A percentile compares a stretch with the other conserved stretches of the same genome.
Evolutionary conservation across 306 rosid species (phyloP).

Genomic region (Inga oerstediana): DNA sequence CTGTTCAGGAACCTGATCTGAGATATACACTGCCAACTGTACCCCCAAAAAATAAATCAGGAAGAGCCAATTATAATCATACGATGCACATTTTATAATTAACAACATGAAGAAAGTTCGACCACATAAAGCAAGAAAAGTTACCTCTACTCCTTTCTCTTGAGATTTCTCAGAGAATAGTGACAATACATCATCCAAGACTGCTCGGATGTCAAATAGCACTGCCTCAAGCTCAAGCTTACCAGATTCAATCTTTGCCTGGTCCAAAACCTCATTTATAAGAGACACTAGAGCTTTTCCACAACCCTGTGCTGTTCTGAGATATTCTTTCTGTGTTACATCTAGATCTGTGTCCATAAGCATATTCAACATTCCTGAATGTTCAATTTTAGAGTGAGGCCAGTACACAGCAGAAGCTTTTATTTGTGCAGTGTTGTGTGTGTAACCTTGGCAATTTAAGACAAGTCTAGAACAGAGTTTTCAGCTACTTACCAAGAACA

Average conservation of each 20-base stretch:
- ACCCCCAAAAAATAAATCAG: constrained; percentile 38
- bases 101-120: background rate
- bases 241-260: constrained; percentile 96
- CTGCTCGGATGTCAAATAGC: constrained; percentile 69
- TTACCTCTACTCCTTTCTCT: constrained; percentile 96
- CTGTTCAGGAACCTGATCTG: constrained; percentile 76
- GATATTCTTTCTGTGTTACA: constrained; percentile 87
- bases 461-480: background rate
- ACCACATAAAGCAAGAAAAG: constrained; percentile 13
- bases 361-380: constrained; percentile 95
- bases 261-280: constrained; percentile 93
- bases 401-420: constrained; percentile 28
- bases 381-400: constrained; percentile 36
- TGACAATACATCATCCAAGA: constrained; percentile 88
- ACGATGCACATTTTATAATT: too few relatives aligned
- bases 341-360: constrained; percentile 96
- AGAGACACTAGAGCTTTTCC: constrained; percentile 96
- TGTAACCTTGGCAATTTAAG: constrained; percentile 13
- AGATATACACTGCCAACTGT: constrained; percentile 77
- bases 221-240: constrained; percentile 95
- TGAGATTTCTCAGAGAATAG: constrained; percentile 94
- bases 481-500: constrained; percentile 76
- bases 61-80: constrained; percentile 24
- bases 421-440: background rate
- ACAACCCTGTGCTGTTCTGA: constrained; percentile 92